Base-by-base conservation (phyloP, 176 grass and related monocot species). In the Echinochloa phyllopogon region DNA sequence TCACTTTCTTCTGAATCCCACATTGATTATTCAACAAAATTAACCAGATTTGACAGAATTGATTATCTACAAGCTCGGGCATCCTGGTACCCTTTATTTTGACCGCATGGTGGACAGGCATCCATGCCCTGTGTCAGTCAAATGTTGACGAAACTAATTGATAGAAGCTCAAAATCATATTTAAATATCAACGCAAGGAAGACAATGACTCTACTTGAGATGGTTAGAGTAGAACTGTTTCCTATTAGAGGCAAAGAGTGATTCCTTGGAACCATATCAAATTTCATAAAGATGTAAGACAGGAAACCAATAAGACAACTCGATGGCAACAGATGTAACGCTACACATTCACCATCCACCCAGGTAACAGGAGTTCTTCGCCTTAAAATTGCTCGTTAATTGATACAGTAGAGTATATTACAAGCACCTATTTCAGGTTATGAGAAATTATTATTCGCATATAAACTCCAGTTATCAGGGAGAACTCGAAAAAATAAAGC, bases 21-120 rank as follows among this genome's bases (percentile, higher is more conserved):
- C 25, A 65, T 66, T 23, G 20, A 50, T 74, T 37, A 89, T 42
- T 74, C 49, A 57, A 68, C 15, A 8, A 7, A 36, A 80, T 36
- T 75, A 69, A 59, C 27, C 18, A 57, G 12, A 47, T 49, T 21
- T 59, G 21, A 52, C 0, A 12, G 16, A 40, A 18, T 47, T 57
- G 38, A 20, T 38, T 64, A 79, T 79, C 44, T 51, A 84, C 38
- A 48, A 39, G 10, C 56, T 49, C 57, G 18, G 69, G 24, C 10
- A 61, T 45, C 47, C 38, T 2, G 10, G 56, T 24, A 24, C 6
- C 11, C 21, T 76, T 49, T 76, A 76, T 55, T 25, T 16, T 53
- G 17, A 29, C 29, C 12, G 7, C 0, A 69, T 20, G 11, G 41
- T 21, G 14, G 24, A 3, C 12, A 48, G 20, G 14, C 25, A 49